Evolutionary conservation across 352 stramenopile genomes (phyloP).

Genomic region (Phytopythium ostracodes): DNA sequence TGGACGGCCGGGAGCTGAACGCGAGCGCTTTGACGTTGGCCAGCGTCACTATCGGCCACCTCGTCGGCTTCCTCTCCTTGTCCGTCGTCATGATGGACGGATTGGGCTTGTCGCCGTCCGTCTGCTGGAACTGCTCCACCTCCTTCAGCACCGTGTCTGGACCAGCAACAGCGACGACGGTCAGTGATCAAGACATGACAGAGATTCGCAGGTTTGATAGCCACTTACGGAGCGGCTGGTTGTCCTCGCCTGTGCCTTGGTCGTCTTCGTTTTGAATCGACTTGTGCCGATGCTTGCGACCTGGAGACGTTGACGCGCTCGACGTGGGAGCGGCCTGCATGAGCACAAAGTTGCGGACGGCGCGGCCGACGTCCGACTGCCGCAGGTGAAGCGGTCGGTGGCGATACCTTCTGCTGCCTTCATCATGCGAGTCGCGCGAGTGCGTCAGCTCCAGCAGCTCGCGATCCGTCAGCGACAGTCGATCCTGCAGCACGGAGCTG

Average conservation of each 20-base stretch:
- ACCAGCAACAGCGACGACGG: background rate
- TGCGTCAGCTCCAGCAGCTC: conserved; percentile 19
- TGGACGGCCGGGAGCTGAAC: conserved; percentile 19
- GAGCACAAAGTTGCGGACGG: conserved; percentile 44
- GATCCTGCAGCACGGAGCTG: conserved; percentile 42
- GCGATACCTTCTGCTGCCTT: conserved; percentile 9
- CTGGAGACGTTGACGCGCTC: background rate
- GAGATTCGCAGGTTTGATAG: background rate
- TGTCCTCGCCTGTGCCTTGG: background rate
- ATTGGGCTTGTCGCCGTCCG: background rate
- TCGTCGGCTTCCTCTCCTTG: background rate
- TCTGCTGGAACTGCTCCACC: conserved; percentile 37
- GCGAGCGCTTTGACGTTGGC: conserved; percentile 35
- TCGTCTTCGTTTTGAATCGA: background rate
- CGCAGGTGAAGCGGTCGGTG: conserved; percentile 14
- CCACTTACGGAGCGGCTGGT: conserved; percentile 5
- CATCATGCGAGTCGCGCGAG: background rate
- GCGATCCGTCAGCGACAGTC: conserved; percentile 35
- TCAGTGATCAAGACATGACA: background rate
- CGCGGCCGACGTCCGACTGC: conserved; percentile 31
- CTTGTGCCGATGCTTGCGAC: background rate
- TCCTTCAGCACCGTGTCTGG: conserved; percentile 49
- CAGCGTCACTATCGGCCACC: conserved; percentile 51
- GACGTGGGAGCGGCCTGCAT: conserved; percentile 18
- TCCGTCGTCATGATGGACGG: background rate